These are phyloP conservation scores for Hanseniaspora gamundiae DNA, from an alignment of 1,139 yeast genomes.

Conservation along the genomic window DNA sequence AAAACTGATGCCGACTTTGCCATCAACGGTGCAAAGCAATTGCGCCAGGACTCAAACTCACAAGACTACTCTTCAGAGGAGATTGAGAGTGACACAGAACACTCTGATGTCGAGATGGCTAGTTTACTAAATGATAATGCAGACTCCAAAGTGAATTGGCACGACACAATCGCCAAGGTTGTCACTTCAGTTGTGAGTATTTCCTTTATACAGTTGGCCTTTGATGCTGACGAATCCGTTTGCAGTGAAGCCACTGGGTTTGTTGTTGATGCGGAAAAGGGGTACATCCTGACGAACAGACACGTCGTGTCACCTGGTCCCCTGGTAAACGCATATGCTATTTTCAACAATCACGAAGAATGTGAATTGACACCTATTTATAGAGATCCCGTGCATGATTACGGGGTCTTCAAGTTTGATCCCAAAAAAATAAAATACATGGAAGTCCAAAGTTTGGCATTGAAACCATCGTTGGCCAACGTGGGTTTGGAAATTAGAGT, in stretches of 20 bases:
- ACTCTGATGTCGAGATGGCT: neutral
- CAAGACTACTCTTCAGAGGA: neutral
- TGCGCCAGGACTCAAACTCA: neutral
- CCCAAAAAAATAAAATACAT: constrained; percentile 64
- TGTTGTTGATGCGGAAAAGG: constrained; percentile 74
- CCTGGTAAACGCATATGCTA: constrained; percentile 68
- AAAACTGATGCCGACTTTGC: neutral
- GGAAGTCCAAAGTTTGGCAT: constrained; percentile 50
- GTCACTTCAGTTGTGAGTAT: constrained; percentile 82
- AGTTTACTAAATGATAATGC: neutral
- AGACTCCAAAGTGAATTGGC: constrained; percentile 39
- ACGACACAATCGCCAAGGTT: constrained; percentile 65
- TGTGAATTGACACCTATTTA: constrained; percentile 74
- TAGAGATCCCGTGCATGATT: constrained; percentile 80
- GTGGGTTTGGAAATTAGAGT: constrained; percentile 90
- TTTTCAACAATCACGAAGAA: constrained; percentile 91
- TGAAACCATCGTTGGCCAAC: constrained; percentile 72
- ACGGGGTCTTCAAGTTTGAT: constrained; percentile 69
- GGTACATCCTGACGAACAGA: constrained; percentile 79
- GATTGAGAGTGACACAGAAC: constrained; percentile 2
- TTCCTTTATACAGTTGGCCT: constrained; percentile 78
- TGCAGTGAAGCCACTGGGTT: constrained; percentile 92
- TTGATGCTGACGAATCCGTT: constrained; percentile 73
- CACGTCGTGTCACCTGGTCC: constrained; percentile 96
- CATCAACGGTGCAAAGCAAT: neutral